Evolutionary conservation across 2,329 filamentous ascomycete species (phyloP).

Genomic region (Trichoderma lentiforme): DNA sequence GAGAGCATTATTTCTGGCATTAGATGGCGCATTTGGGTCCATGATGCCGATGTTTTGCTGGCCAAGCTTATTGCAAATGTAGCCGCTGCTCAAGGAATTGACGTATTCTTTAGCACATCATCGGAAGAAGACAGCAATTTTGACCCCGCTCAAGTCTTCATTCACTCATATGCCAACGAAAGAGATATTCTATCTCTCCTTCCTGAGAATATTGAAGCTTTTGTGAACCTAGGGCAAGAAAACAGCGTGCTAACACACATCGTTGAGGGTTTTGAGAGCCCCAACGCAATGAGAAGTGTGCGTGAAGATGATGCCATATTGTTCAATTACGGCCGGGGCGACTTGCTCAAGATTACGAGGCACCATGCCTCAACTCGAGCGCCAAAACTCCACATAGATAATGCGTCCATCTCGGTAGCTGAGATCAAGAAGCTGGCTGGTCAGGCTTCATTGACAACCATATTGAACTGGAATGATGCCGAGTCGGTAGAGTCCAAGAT

Average conservation of each 20-base stretch:
- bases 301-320: neutral
- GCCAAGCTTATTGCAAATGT: neutral
- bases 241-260: neutral
- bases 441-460: neutral
- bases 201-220: neutral
- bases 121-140: neutral
- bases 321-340: neutral
- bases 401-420: neutral
- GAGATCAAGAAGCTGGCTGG: neutral
- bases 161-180: neutral
- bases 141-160: neutral
- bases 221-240: neutral
- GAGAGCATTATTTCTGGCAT: neutral
- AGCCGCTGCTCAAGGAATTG: neutral
- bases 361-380: neutral
- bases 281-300: neutral
- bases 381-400: neutral
- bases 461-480: neutral
- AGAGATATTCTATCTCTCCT: neutral
- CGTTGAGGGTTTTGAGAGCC: neutral
- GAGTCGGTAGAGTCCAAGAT: neutral
- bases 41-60: neutral
- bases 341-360: neutral
- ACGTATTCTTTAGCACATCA: neutral
- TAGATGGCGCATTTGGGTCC: neutral